Base-by-base conservation (phyloP, 257 asterid genomes). In the Jacaranda copaia region DNA sequence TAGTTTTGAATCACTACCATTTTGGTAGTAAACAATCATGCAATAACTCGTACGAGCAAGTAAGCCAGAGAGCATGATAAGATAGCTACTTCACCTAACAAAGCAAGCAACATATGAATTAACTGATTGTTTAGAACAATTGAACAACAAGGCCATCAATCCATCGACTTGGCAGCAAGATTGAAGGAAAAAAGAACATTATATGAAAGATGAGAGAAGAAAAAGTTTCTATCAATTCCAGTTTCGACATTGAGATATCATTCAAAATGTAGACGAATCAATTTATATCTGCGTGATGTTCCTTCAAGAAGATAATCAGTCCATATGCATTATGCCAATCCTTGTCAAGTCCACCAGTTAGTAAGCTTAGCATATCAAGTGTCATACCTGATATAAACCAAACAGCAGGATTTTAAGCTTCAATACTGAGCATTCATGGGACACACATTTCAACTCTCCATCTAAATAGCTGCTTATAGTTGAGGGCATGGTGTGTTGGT, bases 341-440 rank as follows among this genome's bases (percentile, higher is more conserved):
- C 55, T 48, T 1, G 13, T 46, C 20, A 32, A 19, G 10, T 45
- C 53, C 8, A 13, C 32, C 11, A 66, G 73, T 51, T 20, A 68
- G 4, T 14, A 35, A 16, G 15, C 8, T 49, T 49, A 32, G 20
- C 45, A 55, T 3, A 69, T 48, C 20, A 38, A 68, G 74, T 35
- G 14, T 49, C 74, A 0, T 49, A 69, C 74, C 74, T 51, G 48
- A 69, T 18, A 69, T n/a, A 13, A 35, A 49, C 49, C 62, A 69
- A 69, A 6, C 19, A 13, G 46, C n/a, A 43, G 14, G 46, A 15
- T 58, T 58, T 58, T 58, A 3, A 58, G 10, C 64, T 7, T 58
- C 64, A 19, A n/a, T 3, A 58, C 19, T 18, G n/a, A 15, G 35
- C 63, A 52, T 49, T 49, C 16, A 15, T 35, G 9, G 19, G 13